Evolutionary conservation across 345 rosid genomes (phyloP).

Genomic region (Populus deltoides): DNA sequence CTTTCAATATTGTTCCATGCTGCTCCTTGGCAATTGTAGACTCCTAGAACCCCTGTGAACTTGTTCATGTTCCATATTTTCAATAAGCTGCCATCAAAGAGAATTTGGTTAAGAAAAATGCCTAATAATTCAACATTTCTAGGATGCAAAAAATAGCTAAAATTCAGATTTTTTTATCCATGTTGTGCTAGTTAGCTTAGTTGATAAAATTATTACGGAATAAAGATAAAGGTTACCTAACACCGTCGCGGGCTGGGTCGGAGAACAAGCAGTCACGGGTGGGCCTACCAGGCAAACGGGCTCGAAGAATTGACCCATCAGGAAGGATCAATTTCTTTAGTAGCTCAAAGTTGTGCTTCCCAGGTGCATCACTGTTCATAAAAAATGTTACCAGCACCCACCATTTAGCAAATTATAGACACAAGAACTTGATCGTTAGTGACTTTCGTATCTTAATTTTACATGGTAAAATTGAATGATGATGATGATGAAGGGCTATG

Average conservation of each 20-base stretch:
- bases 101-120: neutral
- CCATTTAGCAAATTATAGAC: neutral
- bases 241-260: slow-evolving; percentile 85
- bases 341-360: slow-evolving; percentile 77
- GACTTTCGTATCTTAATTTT: neutral
- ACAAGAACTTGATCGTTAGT: neutral
- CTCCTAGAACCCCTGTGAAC: slow-evolving; percentile 80
- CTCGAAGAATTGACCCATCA: slow-evolving; percentile 84
- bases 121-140: neutral
- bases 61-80: slow-evolving; percentile 99
- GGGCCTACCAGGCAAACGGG: slow-evolving; percentile 85
- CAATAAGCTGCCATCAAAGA: slow-evolving; percentile 56
- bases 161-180: neutral
- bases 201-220: neutral
- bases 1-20: slow-evolving; percentile 75
- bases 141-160: neutral
- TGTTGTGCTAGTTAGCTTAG: neutral
- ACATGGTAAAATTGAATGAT: neutral
- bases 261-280: slow-evolving; percentile 78
- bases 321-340: slow-evolving; percentile 79
- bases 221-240: slow-evolving; percentile 45
- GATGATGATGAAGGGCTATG: neutral
- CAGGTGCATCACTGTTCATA: slow-evolving; percentile 81
- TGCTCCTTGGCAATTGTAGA: slow-evolving; percentile 98
- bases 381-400: neutral